Percentiles rank a stretch among this genome's conserved stretches.
These are phyloP conservation scores for Carex parvula DNA, from an alignment of 176 grass and related monocot species.

Conservation along the genomic window DNA sequence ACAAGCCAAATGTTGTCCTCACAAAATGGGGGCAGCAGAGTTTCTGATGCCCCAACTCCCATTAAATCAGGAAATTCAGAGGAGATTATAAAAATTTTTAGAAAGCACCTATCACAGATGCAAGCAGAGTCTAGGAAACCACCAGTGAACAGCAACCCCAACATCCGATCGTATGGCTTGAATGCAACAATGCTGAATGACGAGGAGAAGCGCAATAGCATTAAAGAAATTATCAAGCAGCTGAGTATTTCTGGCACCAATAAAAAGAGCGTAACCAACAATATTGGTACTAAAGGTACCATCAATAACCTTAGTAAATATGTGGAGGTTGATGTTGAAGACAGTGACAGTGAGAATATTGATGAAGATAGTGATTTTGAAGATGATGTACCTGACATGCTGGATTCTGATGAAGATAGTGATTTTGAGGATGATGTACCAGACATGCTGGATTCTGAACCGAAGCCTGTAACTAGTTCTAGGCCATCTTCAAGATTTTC, in stretches of 20 bases:
- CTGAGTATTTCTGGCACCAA: constrained; percentile 53
- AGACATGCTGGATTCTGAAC: background rate
- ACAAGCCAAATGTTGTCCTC: constrained; percentile 44
- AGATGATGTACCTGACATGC: background rate
- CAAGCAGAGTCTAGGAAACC: constrained; percentile 28
- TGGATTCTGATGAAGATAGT: constrained; percentile 27
- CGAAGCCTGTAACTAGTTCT: background rate
- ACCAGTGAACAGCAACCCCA: constrained; percentile 62
- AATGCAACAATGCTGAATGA: constrained; percentile 43
- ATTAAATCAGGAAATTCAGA: constrained; percentile 44
- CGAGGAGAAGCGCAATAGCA: constrained; percentile 51
- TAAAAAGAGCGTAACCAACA: constrained; percentile 41
- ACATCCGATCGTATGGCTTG: background rate
- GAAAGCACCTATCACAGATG: constrained; percentile 60
- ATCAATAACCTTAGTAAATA: constrained; percentile 37
- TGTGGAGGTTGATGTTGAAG: constrained; percentile 42
- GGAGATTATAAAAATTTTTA: constrained; percentile 72
- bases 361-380: constrained; percentile 31
- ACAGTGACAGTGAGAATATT: constrained; percentile 28
- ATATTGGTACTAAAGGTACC: constrained; percentile 35
- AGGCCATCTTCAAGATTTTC: constrained; percentile 1
- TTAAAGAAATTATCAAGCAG: constrained; percentile 60
- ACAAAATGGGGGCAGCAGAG: constrained; percentile 55
- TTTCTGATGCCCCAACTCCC: constrained; percentile 36
- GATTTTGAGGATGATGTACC: constrained; percentile 4